These are phyloP conservation scores for Reticulascus tulasneorum DNA, from an alignment of 2,329 filamentous ascomycete species.

Conservation along the genomic window DNA sequence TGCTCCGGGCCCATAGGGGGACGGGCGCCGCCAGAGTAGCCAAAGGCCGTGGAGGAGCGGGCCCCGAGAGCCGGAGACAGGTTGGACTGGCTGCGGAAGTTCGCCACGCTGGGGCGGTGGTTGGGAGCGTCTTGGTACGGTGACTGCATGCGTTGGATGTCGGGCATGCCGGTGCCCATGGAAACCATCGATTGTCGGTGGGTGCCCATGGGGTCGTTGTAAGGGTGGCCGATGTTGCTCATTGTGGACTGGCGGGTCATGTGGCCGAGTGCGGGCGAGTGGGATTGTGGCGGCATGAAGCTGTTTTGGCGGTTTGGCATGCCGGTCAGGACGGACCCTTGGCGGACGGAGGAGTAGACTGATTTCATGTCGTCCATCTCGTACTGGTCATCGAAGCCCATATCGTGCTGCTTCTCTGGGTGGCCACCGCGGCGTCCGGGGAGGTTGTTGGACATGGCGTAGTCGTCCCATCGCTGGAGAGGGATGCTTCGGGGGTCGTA, in stretches of 20 bases:
- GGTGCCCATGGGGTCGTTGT: slow-evolving; percentile 48
- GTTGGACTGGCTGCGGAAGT: slow-evolving; percentile 45
- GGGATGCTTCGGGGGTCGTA: slow-evolving; percentile 93
- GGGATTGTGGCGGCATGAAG: slow-evolving; percentile 81
- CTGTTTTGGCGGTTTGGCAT: slow-evolving; percentile 64
- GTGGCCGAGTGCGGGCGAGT: slow-evolving; percentile 61
- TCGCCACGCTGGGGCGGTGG: slow-evolving; percentile 59
- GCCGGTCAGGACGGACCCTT: slow-evolving; percentile 81
- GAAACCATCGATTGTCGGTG: slow-evolving; percentile 73
- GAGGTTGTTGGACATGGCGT: slow-evolving; percentile 79
- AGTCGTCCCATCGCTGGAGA: slow-evolving; percentile 95
- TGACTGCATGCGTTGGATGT: slow-evolving; percentile 46
- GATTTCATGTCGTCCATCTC: slow-evolving; percentile 99
- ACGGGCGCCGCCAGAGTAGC: slow-evolving; percentile 43
- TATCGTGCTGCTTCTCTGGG: slow-evolving; percentile 61
- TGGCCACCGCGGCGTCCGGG: slow-evolving; percentile 80
- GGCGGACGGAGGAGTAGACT: slow-evolving; percentile 88
- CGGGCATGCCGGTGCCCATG: slow-evolving; percentile 43
- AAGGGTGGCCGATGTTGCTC: slow-evolving; percentile 29
- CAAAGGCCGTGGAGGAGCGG: slow-evolving; percentile 42
- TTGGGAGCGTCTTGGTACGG: slow-evolving; percentile 54
- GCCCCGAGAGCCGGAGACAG: slow-evolving; percentile 40
- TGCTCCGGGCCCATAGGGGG: slow-evolving; percentile 40
- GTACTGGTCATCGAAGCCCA: slow-evolving; percentile 70
- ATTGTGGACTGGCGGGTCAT: slow-evolving; percentile 40